Base-by-base conservation (phyloP, 148 eudicot genomes). In the Beta vulgaris region DNA sequence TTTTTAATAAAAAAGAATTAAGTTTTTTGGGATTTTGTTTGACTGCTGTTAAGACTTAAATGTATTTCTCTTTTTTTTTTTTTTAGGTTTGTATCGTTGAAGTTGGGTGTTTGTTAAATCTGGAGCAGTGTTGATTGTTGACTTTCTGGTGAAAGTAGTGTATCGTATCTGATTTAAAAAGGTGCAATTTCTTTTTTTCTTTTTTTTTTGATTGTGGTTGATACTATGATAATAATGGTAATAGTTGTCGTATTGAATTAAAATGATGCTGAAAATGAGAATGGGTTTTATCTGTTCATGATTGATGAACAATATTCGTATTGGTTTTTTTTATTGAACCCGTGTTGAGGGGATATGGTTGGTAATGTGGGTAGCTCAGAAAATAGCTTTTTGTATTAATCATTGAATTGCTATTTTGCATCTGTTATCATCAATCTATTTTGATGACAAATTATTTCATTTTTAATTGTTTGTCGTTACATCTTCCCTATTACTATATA, bases 41-140 rank as follows among this genome's bases (percentile, higher is more conserved):
- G 65, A 78, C 62, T 72, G 34, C 13, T 36, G 19, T 10, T 49
- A 40, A n/a, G n/a, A n/a, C n/a, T n/a, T n/a, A 16, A 39, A 46
- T n/a, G 18, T 19, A 54, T 29, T 73, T 34, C 35, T 73, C 28
- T 59, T 64, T 60, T 73, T 54, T 40, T 28, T 43, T 16, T 71
- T 40, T 28, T 43, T 16, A 53, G n/a, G 25, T 11, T 36, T 70
- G 26, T 60, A 21, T 59, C 26, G 36, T 18, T 55, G 64, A 72
- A 72, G 64, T 42, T 10, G 43, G 40, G 19, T 18, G 9, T 55
- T 55, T 55, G 60, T n/a, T 7, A 55, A 55, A n/a, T 54, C 1
- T 55, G 29, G 60, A n/a, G 8, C 6, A 63, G 7, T n/a, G 26
- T 26, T 36, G 68, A 36, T 63, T 36, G 68, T 37, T 63, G 37